Evolutionary conservation across 1,284 basidiomycete genomes (phyloP).

Genomic region (Rhodotorula mucilaginosa): DNA sequence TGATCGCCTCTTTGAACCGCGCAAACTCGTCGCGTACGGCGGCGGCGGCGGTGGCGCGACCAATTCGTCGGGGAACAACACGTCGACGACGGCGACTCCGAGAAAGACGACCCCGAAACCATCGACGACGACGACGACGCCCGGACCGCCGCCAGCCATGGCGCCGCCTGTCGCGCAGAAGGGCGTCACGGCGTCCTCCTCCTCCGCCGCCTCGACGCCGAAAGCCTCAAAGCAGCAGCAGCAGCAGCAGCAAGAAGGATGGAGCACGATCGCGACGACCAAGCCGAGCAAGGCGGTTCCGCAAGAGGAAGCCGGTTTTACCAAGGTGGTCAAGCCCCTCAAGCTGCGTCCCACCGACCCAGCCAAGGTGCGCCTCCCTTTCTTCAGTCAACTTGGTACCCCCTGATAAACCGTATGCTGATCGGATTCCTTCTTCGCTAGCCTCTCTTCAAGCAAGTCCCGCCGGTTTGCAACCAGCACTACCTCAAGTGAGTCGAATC

Average conservation of each 20-base stretch:
- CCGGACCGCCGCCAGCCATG: not conserved
- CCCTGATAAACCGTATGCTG: not conserved
- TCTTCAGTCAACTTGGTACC: not conserved
- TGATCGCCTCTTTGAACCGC: conserved; percentile 31
- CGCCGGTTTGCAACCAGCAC: conserved; percentile 52
- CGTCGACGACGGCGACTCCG: conserved; percentile 1
- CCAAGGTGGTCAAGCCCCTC: not conserved
- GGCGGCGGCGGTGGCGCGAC: not conserved
- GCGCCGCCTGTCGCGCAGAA: no score
- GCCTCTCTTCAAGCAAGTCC: conserved; percentile 47
- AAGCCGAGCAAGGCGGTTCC: conserved; percentile 14
- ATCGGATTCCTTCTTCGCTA: not conserved
- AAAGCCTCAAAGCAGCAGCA: not conserved
- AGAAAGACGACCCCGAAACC: not conserved
- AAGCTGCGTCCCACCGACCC: conserved; percentile 24
- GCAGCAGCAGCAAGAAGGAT: not conserved
- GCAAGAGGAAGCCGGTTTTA: not conserved
- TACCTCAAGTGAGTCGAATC: not conserved
- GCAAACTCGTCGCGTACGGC: conserved; percentile 22
- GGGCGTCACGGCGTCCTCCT: no score
- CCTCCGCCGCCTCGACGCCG: not conserved
- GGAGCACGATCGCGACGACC: not conserved
- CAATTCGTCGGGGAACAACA: not conserved
- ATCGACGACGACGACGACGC: not conserved
- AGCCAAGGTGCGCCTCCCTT: conserved; percentile 17